phyloP scores from a whole-genome alignment of 176 grass and related monocot genomes.

The Oryza glaberrima region DNA sequence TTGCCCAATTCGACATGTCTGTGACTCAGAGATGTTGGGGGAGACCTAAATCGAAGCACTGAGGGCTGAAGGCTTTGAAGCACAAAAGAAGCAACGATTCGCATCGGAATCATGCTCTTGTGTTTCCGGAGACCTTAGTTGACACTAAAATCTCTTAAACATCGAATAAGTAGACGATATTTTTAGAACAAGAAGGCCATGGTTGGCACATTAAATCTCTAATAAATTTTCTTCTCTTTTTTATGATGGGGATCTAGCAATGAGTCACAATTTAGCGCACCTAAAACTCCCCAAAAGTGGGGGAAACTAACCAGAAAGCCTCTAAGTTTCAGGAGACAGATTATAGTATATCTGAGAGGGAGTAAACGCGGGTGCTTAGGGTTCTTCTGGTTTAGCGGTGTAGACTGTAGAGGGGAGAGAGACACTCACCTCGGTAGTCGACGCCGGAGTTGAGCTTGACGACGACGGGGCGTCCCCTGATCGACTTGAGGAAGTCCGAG shows the following conservation, averaged over 20 bases:
- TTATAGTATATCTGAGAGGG: too few relatives aligned
- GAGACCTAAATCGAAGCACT: neutral
- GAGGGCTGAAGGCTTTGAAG: neutral
- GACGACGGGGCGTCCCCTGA: conserved; percentile 88
- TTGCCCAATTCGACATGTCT: neutral
- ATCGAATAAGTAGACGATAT: neutral
- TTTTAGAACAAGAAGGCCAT: too few relatives aligned
- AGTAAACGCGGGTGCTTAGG: conserved; percentile 18
- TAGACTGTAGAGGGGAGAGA: neutral
- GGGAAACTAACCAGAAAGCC: neutral
- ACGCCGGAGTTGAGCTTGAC: conserved; percentile 97
- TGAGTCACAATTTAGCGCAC: neutral
- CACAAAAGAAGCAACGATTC: neutral
- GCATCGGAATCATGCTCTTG: neutral
- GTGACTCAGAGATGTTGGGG: neutral
- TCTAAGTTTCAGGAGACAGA: neutral
- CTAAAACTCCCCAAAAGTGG: neutral
- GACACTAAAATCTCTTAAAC: neutral
- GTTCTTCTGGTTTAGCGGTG: conserved; percentile 30
- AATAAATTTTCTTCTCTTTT: too few relatives aligned
- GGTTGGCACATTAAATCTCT: too few relatives aligned
- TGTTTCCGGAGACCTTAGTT: neutral
- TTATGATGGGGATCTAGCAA: neutral
- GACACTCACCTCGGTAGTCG: conserved; percentile 78
- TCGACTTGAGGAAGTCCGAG: conserved; percentile 96